Conservation (phyloP, 148 eudicot species). For the Dianthus caryophyllus region DNA sequence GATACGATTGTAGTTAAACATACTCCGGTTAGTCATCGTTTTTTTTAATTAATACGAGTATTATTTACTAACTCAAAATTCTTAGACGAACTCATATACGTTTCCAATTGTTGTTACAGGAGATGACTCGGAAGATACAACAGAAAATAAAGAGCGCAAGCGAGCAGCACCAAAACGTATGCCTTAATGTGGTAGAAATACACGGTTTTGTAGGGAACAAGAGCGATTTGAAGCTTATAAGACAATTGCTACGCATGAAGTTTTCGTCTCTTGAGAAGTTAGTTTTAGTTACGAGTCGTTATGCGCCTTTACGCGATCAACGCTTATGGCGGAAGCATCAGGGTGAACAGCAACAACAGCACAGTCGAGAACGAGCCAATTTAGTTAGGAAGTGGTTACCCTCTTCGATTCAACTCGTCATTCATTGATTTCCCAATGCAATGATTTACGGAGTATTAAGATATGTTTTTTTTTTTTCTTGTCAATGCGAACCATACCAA, state of each 20-base stretch:
- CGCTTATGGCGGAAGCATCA: too few species aligned
- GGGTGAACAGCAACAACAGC: background rate
- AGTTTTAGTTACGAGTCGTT: background rate
- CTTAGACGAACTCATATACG: background rate
- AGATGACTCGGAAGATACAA: too few species aligned
- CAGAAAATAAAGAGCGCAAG: too few species aligned
- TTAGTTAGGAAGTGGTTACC: background rate
- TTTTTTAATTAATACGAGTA: background rate
- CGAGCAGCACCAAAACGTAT: too few species aligned
- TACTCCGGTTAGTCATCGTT: conserved; percentile 4
- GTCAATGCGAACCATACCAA: too few species aligned
- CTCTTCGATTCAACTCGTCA: background rate
- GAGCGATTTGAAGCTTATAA: conserved; percentile 7
- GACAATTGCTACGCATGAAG: background rate
- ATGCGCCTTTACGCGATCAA: too few species aligned
- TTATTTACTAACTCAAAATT: background rate
- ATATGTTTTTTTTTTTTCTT: too few species aligned
- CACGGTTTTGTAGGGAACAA: background rate
- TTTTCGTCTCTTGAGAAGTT: background rate
- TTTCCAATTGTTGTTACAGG: too few species aligned
- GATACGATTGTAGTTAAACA: background rate
- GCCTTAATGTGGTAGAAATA: conserved; percentile 5
- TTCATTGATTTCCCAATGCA: background rate
- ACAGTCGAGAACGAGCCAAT: conserved; percentile 2
- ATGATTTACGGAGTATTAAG: too few species aligned